Evolutionary conservation across 2,329 filamentous ascomycete species (phyloP), one percentile per base, ranked within the genome.

Genomic region (Penicillium crustosum): DNA sequence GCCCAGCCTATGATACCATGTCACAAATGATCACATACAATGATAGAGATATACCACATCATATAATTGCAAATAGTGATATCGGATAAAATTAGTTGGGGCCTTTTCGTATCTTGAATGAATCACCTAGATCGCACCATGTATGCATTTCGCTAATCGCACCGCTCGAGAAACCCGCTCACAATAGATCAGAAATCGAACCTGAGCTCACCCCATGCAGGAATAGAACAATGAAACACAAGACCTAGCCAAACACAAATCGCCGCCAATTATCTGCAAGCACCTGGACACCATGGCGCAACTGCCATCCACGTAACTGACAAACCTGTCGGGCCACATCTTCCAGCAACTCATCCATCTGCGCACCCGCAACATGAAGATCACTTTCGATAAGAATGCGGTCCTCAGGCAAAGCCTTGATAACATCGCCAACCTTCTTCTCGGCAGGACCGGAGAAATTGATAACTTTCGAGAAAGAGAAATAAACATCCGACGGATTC

Each of bases 351-450:
- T 78, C 75, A 70, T 97, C 94, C 90, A 97, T 96, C 50, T 82
- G 78, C 1, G 86, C 80, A 0, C 94, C 94, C 0, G 93, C 94
- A 21, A 78, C 83, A 73, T 97, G 91, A 58, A 97, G 73, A 74
- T 99, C 94, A 71, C 92, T 97, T 75, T 99, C 94, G 2, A 96
- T 82, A 21, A 99, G 81, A 13, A 99, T 78, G 53, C 87, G 83
- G 65, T 93, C 84, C 63, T 91, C 89, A 0, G 94, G 93, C 3
- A 95, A 81, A 3, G 83, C 82, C 59, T 82, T 84, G 48, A 97
- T 82, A 21, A 88, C 83, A 21, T 92, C 86, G 25, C 84, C 81
- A 4, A 84, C 84, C 55, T 87, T 84, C 66, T 78, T 79, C 44
- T 80, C 70, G 68, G 79, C 66, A 65, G 71, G 74, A 19, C 83